phyloP scores from a whole-genome alignment of 176 grass and related monocot species.

The Panicum miliaceum region DNA sequence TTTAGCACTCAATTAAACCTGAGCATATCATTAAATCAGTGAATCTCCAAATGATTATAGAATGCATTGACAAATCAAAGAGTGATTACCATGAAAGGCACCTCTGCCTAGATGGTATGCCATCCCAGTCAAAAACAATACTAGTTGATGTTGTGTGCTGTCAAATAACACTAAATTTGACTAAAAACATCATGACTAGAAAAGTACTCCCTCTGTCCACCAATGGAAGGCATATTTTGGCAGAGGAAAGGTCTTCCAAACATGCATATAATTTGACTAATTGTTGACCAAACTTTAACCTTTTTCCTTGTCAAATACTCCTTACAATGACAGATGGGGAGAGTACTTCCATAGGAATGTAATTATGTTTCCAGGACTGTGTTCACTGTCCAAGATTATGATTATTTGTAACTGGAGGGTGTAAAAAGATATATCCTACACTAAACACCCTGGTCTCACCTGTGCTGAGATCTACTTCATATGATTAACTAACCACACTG shows the following conservation, averaged over 20 bases:
- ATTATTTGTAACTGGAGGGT: not conserved
- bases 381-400: not conserved
- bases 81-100: not conserved
- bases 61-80: constrained; percentile 11
- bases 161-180: not conserved
- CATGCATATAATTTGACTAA: too few relatives aligned
- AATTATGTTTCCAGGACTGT: not conserved
- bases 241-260: not conserved
- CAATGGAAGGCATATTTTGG: not conserved
- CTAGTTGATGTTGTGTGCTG: not conserved
- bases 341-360: not conserved
- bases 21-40: not conserved
- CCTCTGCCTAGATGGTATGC: not conserved
- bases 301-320: too few relatives aligned
- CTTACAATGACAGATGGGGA: too few relatives aligned
- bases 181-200: not conserved
- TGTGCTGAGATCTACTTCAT: not conserved
- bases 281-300: too few relatives aligned
- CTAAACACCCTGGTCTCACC: constrained; percentile 1
- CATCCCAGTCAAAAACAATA: not conserved
- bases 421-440: not conserved
- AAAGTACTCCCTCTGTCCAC: not conserved
- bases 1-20: constrained; percentile 1
- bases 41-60: not conserved
- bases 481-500: not conserved